phyloP scores from a whole-genome alignment of 495 filamentous ascomycete species.

The Aspergillus sclerotiicarbonarius region DNA sequence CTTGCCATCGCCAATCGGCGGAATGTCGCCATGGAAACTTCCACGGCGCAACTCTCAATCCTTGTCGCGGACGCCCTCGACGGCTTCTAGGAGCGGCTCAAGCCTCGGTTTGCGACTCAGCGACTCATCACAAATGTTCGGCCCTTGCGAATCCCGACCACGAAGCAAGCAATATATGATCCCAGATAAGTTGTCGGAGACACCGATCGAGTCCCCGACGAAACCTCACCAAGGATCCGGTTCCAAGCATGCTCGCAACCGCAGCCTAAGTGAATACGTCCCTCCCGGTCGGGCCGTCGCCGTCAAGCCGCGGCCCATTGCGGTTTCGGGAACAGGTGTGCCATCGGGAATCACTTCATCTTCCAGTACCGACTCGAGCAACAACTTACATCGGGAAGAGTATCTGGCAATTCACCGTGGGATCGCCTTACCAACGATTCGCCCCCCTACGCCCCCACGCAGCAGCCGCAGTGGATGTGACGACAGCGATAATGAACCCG shows the following conservation, averaged over 20 bases:
- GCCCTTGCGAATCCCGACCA: slow-evolving; percentile 29
- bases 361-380: slow-evolving; percentile 42
- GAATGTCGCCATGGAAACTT: slow-evolving; percentile 63
- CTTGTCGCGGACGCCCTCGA: slow-evolving; percentile 41
- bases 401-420: slow-evolving; percentile 78
- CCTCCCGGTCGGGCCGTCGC: slow-evolving; percentile 66
- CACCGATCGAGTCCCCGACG: slow-evolving; percentile 37
- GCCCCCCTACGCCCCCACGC: slow-evolving; percentile 72
- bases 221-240: slow-evolving; percentile 30
- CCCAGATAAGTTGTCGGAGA: slow-evolving; percentile 34
- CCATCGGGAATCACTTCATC: slow-evolving; percentile 40
- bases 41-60: slow-evolving; percentile 47
- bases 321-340: slow-evolving; percentile 57
- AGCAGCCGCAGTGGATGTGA: slow-evolving; percentile 51
- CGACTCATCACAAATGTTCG: slow-evolving; percentile 41
- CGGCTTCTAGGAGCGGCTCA: slow-evolving; percentile 36
- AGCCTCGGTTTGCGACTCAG: slow-evolving; percentile 37
- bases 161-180: slow-evolving; percentile 36
- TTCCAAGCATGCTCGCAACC: slow-evolving; percentile 57
- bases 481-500: slow-evolving; percentile 30
- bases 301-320: slow-evolving; percentile 62
- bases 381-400: slow-evolving; percentile 71
- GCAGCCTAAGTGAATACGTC: slow-evolving; percentile 85
- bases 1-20: slow-evolving; percentile 81
- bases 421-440: slow-evolving; percentile 52